Percentiles rank a stretch among this genome's conserved stretches.
Conservation (phyloP, 148 eudicot species). For the Pharnaceum exiguum region DNA sequence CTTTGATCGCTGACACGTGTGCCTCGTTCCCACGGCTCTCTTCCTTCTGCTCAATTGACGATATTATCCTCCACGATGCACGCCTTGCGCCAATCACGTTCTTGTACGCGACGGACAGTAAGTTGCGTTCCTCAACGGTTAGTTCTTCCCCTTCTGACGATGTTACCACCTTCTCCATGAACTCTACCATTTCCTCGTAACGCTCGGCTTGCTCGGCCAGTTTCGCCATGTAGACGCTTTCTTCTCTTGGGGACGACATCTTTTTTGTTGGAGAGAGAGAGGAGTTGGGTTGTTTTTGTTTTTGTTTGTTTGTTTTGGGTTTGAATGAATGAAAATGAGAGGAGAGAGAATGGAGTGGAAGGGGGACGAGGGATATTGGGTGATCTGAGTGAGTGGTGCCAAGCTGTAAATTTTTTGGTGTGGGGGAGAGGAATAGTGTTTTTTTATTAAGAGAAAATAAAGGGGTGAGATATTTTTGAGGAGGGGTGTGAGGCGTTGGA, state of each 20-base stretch:
- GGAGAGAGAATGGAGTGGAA: neutral
- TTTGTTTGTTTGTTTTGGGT: no score
- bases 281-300: neutral
- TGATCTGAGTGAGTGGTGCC: slow-evolving; percentile 11
- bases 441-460: no score
- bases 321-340: neutral
- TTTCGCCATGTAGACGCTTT: slow-evolving; percentile 64
- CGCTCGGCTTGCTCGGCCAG: slow-evolving; percentile 71
- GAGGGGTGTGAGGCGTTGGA: slow-evolving; percentile 7
- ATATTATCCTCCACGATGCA: slow-evolving; percentile 71
- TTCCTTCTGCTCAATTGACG: slow-evolving; percentile 67
- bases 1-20: slow-evolving; percentile 44
- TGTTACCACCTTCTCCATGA: slow-evolving; percentile 54
- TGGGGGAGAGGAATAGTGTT: slow-evolving; percentile 4
- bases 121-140: slow-evolving; percentile 65
- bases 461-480: neutral
- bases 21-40: slow-evolving; percentile 68
- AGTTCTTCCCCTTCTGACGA: slow-evolving; percentile 47
- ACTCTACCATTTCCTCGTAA: slow-evolving; percentile 67
- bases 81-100: slow-evolving; percentile 75
- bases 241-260: slow-evolving; percentile 46
- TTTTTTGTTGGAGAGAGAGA: slow-evolving; percentile 16
- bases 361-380: neutral
- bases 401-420: slow-evolving; percentile 27
- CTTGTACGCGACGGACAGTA: slow-evolving; percentile 72